Evolutionary conservation across 139 green algal species (phyloP).

Genomic region (Micractinium conductrix): DNA sequence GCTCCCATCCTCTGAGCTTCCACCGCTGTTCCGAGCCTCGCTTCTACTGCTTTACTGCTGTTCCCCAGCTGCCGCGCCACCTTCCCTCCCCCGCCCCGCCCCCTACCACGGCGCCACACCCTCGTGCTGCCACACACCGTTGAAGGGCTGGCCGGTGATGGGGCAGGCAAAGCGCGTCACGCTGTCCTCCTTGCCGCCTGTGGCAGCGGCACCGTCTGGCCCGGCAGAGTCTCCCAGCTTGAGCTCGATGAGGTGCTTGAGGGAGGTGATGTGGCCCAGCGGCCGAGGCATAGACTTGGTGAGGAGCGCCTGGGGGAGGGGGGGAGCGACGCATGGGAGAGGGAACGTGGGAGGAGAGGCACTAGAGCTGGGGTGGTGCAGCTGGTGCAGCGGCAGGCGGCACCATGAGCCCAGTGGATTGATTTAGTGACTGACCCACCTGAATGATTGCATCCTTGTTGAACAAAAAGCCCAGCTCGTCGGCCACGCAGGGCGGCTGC

Average conservation of each 20-base stretch:
- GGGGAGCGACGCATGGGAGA: background rate
- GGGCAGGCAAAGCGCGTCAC: slow-evolving; percentile 74
- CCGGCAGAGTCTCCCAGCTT: slow-evolving; percentile 52
- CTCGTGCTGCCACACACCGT: too few species aligned
- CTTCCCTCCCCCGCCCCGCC: too few species aligned
- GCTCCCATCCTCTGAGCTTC: too few species aligned
- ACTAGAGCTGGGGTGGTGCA: background rate
- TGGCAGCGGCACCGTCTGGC: background rate
- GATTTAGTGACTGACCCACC: background rate
- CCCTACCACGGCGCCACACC: too few species aligned
- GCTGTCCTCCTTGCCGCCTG: background rate
- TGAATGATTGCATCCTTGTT: slow-evolving; percentile 69
- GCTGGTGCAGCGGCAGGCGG: too few species aligned
- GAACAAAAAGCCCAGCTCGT: slow-evolving; percentile 81
- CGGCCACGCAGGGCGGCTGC: slow-evolving; percentile 70
- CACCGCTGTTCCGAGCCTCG: too few species aligned
- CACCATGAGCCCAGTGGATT: too few species aligned
- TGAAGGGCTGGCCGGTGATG: slow-evolving; percentile 69
- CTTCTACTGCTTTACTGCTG: too few species aligned
- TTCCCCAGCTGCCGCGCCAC: too few species aligned
- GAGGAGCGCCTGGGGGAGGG: slow-evolving; percentile 50
- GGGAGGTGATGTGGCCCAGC: slow-evolving; percentile 74
- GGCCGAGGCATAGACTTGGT: slow-evolving; percentile 70
- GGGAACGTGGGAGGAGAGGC: background rate
- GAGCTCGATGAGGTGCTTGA: slow-evolving; percentile 73